Percentiles rank a stretch among this genome's conserved stretches.
These are phyloP conservation scores for Dictyostelium capitatum DNA, from an alignment of 78 protist genomes.

Conservation along the genomic window DNA sequence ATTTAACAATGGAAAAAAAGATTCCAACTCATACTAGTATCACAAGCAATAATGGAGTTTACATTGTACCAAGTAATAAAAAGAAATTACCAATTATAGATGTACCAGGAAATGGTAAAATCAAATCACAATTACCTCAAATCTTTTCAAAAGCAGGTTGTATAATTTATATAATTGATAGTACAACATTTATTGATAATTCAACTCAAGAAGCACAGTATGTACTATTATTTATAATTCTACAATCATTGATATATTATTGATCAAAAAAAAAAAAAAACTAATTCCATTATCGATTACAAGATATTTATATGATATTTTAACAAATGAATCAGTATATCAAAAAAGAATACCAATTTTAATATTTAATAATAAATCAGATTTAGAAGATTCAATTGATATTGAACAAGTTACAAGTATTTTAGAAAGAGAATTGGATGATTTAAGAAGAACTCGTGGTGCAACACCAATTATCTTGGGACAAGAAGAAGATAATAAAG, in stretches of 20 bases:
- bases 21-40: constrained; percentile 36
- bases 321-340: constrained; percentile 27
- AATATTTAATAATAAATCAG: constrained; percentile 51
- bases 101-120: constrained; percentile 66
- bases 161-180: constrained; percentile 51
- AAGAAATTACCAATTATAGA: constrained; percentile 56
- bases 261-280: too few species aligned
- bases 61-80: background rate
- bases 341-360: constrained; percentile 55
- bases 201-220: constrained; percentile 66
- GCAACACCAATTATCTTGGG: constrained; percentile 54
- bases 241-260: background rate
- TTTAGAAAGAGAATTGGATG: constrained; percentile 71
- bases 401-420: background rate
- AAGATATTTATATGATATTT: constrained; percentile 56
- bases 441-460: constrained; percentile 69
- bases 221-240: background rate
- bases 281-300: too few species aligned
- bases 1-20: constrained; percentile 10
- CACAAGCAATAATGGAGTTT: constrained; percentile 33
- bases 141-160: constrained; percentile 10
- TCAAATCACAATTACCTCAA: constrained; percentile 27
- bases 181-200: constrained; percentile 38
- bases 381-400: constrained; percentile 25
- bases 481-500: constrained; percentile 43